Percentiles rank a stretch among this genome's conserved stretches.
Conservation (phyloP, 2,329 filamentous ascomycete species). For the Sporothrix schenckii region DNA sequence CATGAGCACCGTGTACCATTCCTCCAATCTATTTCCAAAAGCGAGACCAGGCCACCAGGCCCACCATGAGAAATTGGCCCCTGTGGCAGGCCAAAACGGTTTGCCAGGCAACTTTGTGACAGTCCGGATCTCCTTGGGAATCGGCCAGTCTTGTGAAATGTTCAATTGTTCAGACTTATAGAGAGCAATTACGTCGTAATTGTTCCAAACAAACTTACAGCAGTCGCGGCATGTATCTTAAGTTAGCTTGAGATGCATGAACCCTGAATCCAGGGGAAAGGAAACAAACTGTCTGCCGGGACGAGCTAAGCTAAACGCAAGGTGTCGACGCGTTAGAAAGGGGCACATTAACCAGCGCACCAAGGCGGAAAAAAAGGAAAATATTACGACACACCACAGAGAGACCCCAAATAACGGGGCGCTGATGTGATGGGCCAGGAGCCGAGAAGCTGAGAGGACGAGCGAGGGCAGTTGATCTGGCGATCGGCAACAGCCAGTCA, state of each 20-base stretch:
- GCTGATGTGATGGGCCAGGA: slow-evolving; percentile 28
- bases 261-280: slow-evolving; percentile 19
- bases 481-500: slow-evolving; percentile 11
- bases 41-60: not conserved
- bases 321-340: slow-evolving; percentile 26
- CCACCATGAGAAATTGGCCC: slow-evolving; percentile 19
- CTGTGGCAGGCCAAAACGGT: slow-evolving; percentile 23
- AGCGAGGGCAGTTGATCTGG: slow-evolving; percentile 10
- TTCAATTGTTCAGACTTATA: too few species aligned
- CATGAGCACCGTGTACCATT: not conserved
- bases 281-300: slow-evolving; percentile 3
- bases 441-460: slow-evolving; percentile 7
- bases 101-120: not conserved
- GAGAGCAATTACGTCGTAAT: too few species aligned
- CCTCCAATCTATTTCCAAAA: slow-evolving; percentile 2
- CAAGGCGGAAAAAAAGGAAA: not conserved
- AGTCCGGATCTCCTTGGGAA: not conserved
- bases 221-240: not conserved
- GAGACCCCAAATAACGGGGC: slow-evolving; percentile 15
- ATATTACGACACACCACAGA: not conserved
- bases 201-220: too few species aligned
- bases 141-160: too few species aligned
- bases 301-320: slow-evolving; percentile 3
- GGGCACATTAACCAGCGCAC: not conserved
- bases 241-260: not conserved